These are phyloP conservation scores for Phalaenopsis hybrid DNA, from an alignment of 116 monocot species.

Conservation along the genomic window DNA sequence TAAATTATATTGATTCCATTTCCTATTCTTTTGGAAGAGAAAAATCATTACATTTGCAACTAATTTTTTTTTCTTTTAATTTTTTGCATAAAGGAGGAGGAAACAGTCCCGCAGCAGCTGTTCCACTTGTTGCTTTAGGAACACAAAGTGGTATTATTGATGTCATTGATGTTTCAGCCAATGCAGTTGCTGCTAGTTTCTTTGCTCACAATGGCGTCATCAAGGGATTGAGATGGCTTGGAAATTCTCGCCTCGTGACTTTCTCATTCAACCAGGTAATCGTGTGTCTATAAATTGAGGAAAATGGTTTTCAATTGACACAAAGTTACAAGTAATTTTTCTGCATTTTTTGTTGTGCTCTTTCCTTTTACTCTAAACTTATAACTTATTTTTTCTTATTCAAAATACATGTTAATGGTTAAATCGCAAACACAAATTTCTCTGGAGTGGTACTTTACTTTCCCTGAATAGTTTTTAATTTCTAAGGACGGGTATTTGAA, in stretches of 20 bases:
- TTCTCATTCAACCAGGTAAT: slow-evolving; percentile 89
- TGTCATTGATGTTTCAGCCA: slow-evolving; percentile 91
- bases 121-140: slow-evolving; percentile 93
- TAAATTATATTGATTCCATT: slow-evolving; percentile 1
- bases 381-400: not conserved
- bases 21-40: slow-evolving; percentile 4
- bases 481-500: no score
- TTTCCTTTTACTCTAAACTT: no score
- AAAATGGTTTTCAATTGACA: not conserved
- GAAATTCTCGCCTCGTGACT: slow-evolving; percentile 94
- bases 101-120: slow-evolving; percentile 89
- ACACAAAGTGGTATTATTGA: slow-evolving; percentile 91
- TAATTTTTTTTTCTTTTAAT: slow-evolving; percentile 3
- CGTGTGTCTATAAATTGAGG: not conserved
- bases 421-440: no score
- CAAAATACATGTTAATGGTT: not conserved
- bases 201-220: slow-evolving; percentile 72
- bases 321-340: not conserved
- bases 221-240: slow-evolving; percentile 96
- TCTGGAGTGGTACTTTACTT: no score
- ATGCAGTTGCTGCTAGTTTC: slow-evolving; percentile 92
- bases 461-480: no score
- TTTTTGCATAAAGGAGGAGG: slow-evolving; percentile 72
- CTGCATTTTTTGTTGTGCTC: not conserved
- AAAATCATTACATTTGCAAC: slow-evolving; percentile 2